Base-by-base conservation (phyloP, 371 early-diverging fungal species). In the Mortierella sp. region DNA sequence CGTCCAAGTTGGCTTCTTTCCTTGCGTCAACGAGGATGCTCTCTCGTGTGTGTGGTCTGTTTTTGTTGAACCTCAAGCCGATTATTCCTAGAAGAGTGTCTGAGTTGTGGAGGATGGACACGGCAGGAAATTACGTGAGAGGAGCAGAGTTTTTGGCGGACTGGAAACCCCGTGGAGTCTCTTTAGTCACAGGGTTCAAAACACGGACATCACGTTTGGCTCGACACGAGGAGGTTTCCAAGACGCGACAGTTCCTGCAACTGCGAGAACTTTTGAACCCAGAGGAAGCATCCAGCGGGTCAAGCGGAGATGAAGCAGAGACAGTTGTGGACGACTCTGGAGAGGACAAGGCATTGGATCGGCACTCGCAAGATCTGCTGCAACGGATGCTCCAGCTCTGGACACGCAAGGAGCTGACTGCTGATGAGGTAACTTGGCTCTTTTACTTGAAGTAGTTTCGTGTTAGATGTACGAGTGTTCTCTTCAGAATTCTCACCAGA, bases 151-250 rank as follows among this genome's bases (percentile, higher is more conserved):
- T 93, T 48, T 83, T 96, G 75, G 93, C 90, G 2, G 80, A 87
- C 1, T 97, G 97, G 97, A 89, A 91, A 70, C 97, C 97, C 0
- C 91, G 94, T 2, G 95, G 96, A 2, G 92, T 95, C 10, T 94
- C 93, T 0, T 80, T 95, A 27, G 91, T 97, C n/a, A 86, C 91
- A 54, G 93, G 93, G 49, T 95, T 89, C 80, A 85, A 88, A 63
- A 85, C 83, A 16, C 88, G 91, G 4, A 88, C 87, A 38, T 89
- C 89, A 4, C 76, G 75, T 11, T 80, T 93, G 14, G 63, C 73
- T 41, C 84, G 84, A 48, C 75, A 80, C n/a, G 91, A 93, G 71
- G 89, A 90, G 10, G 91, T 94, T 10, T 89, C 93, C 44, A 72
- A 81, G 35, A 91, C 90, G 16, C 87, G 90, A 51, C 92, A 91